Conservation (phyloP, 768 basidiomycete species). For the Trametes sanguinea region DNA sequence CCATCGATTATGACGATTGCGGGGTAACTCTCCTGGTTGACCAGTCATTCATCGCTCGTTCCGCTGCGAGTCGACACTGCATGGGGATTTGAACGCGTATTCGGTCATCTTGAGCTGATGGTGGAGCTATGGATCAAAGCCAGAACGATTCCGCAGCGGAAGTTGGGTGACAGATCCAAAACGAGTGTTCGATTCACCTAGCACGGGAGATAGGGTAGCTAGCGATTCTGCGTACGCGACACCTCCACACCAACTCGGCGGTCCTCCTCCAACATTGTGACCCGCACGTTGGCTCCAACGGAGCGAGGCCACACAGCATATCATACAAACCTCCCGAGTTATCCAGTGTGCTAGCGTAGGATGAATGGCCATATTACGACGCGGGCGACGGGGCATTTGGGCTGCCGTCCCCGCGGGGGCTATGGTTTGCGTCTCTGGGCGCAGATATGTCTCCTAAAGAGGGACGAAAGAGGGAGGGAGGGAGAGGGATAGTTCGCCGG, state of each 20-base stretch:
- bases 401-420: constrained; percentile 1
- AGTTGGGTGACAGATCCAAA: not conserved
- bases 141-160: not conserved
- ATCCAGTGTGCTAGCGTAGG: constrained; percentile 15
- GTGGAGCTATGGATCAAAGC: too few relatives aligned
- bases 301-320: not conserved
- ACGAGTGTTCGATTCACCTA: constrained; percentile 13
- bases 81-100: too few relatives aligned
- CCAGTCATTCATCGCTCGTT: too few relatives aligned
- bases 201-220: constrained; percentile 9
- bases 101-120: too few relatives aligned
- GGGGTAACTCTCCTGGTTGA: too few relatives aligned
- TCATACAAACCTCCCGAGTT: constrained; percentile 3
- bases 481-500: constrained; percentile 10
- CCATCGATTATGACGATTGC: too few relatives aligned
- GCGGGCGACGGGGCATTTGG: not conserved
- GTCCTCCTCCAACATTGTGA: not conserved
- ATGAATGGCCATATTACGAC: constrained; percentile 13
- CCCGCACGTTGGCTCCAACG: not conserved
- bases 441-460: not conserved
- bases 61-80: too few relatives aligned
- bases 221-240: constrained; percentile 11
- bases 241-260: constrained; percentile 4
- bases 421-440: constrained; percentile 5
- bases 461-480: not conserved